These are phyloP conservation scores for Trametes hirsuta DNA, from an alignment of 1,284 basidiomycete species.

Conservation along the genomic window DNA sequence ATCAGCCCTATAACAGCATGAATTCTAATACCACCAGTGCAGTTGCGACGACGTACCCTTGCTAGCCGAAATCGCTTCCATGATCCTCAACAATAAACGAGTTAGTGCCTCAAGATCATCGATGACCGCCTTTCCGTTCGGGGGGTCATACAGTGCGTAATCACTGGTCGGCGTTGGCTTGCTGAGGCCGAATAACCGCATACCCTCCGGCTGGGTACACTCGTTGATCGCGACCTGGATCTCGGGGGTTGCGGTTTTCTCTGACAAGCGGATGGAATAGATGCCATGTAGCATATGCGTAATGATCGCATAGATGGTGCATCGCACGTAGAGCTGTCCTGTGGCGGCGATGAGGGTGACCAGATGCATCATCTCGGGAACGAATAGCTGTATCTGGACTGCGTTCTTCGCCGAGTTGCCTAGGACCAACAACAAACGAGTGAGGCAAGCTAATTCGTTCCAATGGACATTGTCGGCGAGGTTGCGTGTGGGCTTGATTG, in stretches of 20 bases:
- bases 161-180: slow-evolving; percentile 66
- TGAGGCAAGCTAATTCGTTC: slow-evolving; percentile 82
- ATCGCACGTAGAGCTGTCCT: slow-evolving; percentile 75
- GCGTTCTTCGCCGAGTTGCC: slow-evolving; percentile 69
- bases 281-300: slow-evolving; percentile 82
- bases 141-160: slow-evolving; percentile 57
- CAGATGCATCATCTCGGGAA: slow-evolving; percentile 82
- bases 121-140: slow-evolving; percentile 63
- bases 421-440: slow-evolving; percentile 73
- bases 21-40: background rate
- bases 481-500: slow-evolving; percentile 60
- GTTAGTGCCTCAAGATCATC: slow-evolving; percentile 72
- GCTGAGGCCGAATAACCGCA: slow-evolving; percentile 76
- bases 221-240: slow-evolving; percentile 66
- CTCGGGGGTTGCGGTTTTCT: slow-evolving; percentile 54
- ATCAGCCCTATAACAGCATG: slow-evolving; percentile 61
- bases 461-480: slow-evolving; percentile 78
- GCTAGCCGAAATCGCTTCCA: slow-evolving; percentile 69
- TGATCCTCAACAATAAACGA: slow-evolving; percentile 63
- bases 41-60: slow-evolving; percentile 49
- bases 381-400: slow-evolving; percentile 73
- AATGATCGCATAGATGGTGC: slow-evolving; percentile 80
- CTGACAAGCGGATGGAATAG: slow-evolving; percentile 61
- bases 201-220: slow-evolving; percentile 56
- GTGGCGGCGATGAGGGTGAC: slow-evolving; percentile 76